Base-by-base conservation (phyloP, 129 eudicot genomes). In the Cynara cardunculus region DNA sequence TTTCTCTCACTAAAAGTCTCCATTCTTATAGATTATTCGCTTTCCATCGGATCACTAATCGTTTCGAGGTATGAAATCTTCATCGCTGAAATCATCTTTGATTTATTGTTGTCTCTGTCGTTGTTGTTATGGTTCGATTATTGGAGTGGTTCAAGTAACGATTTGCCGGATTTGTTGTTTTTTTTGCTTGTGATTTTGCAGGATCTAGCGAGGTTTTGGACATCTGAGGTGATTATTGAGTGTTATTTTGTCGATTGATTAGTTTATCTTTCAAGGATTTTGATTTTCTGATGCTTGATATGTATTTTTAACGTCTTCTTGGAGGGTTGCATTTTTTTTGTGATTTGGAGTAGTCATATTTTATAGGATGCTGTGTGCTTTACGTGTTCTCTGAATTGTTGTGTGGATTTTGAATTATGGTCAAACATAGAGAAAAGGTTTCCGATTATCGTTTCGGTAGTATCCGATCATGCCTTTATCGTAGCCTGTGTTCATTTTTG, bases 111-210 rank as follows among this genome's bases (percentile, higher is more conserved):
- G 2, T 31, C 14, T 0, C 11, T 74, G 21, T 13, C 11, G 1
- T 21, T 32, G 25, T 27, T 5, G 3, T 27, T 78, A 0, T 28
- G 49, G 1, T 13, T 75, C 25, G 37, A 64, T 65, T 12, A 6
- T 72, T 41, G 24, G n/a, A 76, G 27, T 77, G 62, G 11, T 75
- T 77, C 14, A 35, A 72, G 22, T 72, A 59, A 72, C 39, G 71
- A 69, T 82, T 75, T 75, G n/a, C 76, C 13, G 26, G 9, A 13
- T 65, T 27, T 32, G 69, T 13, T 35, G 30, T 13, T 25, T 44
- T 44, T 41, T 41, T 46, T 37, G 67, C 30, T 64, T 77, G 5
- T 62, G 78, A 78, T 78, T 83, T 30, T 73, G 79, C 74, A 83
- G 80, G 80, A 72, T 78, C 74, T 16, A 16, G 26, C 27, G 34